Base-by-base conservation (phyloP, 2,329 filamentous ascomycete genomes). In the Diplodia intermedia region DNA sequence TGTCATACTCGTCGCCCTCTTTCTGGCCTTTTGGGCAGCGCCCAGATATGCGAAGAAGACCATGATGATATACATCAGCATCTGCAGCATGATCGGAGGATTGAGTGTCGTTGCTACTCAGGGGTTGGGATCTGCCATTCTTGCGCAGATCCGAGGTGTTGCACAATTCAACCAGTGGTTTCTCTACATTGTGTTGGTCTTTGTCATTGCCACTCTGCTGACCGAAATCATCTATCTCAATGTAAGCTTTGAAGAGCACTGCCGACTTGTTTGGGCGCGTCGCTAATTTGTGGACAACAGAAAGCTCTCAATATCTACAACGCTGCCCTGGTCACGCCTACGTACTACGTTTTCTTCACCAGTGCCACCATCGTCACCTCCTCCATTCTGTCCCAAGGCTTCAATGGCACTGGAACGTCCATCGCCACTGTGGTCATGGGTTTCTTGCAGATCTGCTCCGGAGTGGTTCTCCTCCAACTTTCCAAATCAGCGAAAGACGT, bases 291-390 rank as follows among this genome's bases (percentile, higher is more conserved):
- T 2, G 4, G 60, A n/a, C 53, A 29, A 52, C 80, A 98, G 94
- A 99, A 99, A 97, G 95, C 95, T 6, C 86, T 98, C 68, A 98
- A 99, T 76, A 81, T 99, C 61, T 98, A 94, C 85, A 98, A 99
- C 75, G 95, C 95, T 47, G 94, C 95, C 8, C 86, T 99, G 71
- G 95, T 99, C 69, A 99, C 95, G 0, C 95, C 95, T 0, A 99
- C 95, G 2, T 99, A 99, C 82, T 99, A 99, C 79, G 95, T 99
- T 72, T 94, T 96, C 83, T 99, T 99, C 78, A 99, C 95, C 49
- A 97, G 90, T 73, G 91, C 93, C 5, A 98, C 95, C 23, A 97
- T 99, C 72, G 88, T 98, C 72, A 96, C 94, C 6, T 97, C 94
- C 0, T 91, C 94, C 3, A 89, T 99, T 56, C 84, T 99, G 2